phyloP scores from a whole-genome alignment of 345 rosid species.

The Salix caprea region DNA sequence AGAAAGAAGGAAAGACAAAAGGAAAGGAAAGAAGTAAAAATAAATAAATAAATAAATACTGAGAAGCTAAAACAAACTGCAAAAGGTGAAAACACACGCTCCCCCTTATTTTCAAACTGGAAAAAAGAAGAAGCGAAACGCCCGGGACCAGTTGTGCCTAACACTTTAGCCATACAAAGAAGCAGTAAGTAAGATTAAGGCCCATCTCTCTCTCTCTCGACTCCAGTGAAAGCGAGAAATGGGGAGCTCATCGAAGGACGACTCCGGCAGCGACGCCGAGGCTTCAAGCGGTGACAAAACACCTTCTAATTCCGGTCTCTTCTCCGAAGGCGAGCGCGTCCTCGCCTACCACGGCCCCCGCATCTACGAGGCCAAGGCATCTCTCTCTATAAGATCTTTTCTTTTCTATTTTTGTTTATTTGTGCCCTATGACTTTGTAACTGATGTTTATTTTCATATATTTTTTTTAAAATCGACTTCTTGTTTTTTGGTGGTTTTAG shows the following conservation, averaged over 20 bases:
- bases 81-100: not conserved
- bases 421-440: not conserved
- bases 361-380: conserved; percentile 96
- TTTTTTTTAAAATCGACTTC: too few relatives aligned
- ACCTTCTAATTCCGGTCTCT: conserved; percentile 50
- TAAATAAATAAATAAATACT: too few relatives aligned
- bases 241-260: conserved; percentile 86
- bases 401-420: not conserved
- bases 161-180: not conserved
- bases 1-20: too few relatives aligned
- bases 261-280: conserved; percentile 70
- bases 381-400: conserved; percentile 1
- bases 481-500: too few relatives aligned
- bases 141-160: not conserved
- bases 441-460: too few relatives aligned
- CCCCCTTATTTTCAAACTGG: conserved; percentile 1
- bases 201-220: not conserved
- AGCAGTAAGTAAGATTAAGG: not conserved
- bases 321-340: conserved; percentile 88
- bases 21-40: too few relatives aligned
- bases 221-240: conserved; percentile 22
- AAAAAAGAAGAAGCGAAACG: not conserved
- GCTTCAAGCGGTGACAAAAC: conserved; percentile 68
- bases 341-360: conserved; percentile 96
- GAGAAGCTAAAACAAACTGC: too few relatives aligned